These are phyloP conservation scores for Podospora pseudocomata DNA, from an alignment of 495 filamentous ascomycete genomes.

Conservation along the genomic window DNA sequence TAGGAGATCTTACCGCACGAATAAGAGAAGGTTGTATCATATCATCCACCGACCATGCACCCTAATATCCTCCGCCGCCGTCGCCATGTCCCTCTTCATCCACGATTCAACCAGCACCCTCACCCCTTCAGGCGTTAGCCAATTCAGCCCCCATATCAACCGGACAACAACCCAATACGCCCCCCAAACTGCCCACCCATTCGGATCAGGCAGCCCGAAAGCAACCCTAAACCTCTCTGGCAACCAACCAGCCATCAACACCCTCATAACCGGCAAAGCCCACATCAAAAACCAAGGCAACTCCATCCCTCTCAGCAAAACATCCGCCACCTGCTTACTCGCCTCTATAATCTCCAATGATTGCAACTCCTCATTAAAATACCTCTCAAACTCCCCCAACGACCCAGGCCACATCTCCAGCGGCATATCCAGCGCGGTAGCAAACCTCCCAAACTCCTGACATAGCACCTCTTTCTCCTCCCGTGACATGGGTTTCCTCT, in stretches of 20 bases:
- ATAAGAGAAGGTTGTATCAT: not conserved
- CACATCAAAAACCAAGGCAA: constrained; percentile 21
- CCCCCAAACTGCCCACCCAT: constrained; percentile 14
- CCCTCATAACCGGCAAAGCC: constrained; percentile 16
- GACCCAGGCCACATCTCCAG: constrained; percentile 10
- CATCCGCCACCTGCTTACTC: constrained; percentile 9
- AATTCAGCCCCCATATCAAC: not conserved
- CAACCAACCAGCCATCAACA: constrained; percentile 18
- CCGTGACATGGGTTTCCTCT: not conserved
- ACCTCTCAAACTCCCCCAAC: constrained; percentile 18
- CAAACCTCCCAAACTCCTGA: constrained; percentile 9
- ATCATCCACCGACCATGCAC: constrained; percentile 14
- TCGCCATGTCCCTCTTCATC: constrained; percentile 20
- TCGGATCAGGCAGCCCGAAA: constrained; percentile 14
- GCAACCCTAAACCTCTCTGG: constrained; percentile 10
- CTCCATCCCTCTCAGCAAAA: constrained; percentile 11
- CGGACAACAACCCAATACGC: constrained; percentile 9
- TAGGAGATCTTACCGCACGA: not conserved
- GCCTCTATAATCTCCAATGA: constrained; percentile 10
- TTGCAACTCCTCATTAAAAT: constrained; percentile 6
- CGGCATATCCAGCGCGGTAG: constrained; percentile 16
- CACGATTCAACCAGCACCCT: not conserved
- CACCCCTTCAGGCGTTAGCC: constrained; percentile 3
- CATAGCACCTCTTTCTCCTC: constrained; percentile 11
- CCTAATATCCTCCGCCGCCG: constrained; percentile 15